Evolutionary conservation across 805 yeast genomes (phyloP), one percentile per base, ranked within the genome.

Genomic region (Naumovozyma castellii): DNA sequence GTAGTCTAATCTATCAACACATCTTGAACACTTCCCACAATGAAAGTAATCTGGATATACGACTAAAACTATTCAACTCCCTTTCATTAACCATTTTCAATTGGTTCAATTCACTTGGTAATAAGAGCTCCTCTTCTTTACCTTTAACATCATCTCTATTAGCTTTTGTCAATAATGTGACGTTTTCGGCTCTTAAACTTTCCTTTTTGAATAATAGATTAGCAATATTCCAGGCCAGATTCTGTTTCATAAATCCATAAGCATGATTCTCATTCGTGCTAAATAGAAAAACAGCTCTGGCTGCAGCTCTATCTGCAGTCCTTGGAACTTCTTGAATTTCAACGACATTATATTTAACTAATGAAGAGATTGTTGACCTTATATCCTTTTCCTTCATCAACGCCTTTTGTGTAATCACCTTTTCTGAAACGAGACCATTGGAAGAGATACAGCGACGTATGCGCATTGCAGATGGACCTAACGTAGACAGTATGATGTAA

Each of bases 321-420:
- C 90, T 75, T 10, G 97, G 97, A 20, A 92, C 82, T 64, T 92
- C 98, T 62, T 90, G 97, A 29, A 88, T 72, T 56, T 90, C 95
- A 15, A 88, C 66, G 15, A 84, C 72, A 45, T 88, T 86, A 47
- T 76, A 70, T 39, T 72, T 74, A 19, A 84, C 72, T 39, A 92
- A 65, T 27, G 75, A 73, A 35, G 81, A 74, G 34, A 87, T 64
- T 34, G 81, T 77, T 31, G 79, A 76, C 41, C 96, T 71, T 6
- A 87, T 83, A 29, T 78, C 82, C 43, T 74, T 75, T 43, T 86
- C 94, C 47, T 76, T 84, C 61, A 92, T 70, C 38, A 92, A 63
- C 1, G 92, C 90, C 13, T 75, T 60, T 38, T 83, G 79, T 30
- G 86, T 76, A 37, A 92, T 73, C 15, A 80, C 68, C 53, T 90